Conservation (phyloP, 2,329 filamentous ascomycete genomes). For the Reticulascus tulasneorum region DNA sequence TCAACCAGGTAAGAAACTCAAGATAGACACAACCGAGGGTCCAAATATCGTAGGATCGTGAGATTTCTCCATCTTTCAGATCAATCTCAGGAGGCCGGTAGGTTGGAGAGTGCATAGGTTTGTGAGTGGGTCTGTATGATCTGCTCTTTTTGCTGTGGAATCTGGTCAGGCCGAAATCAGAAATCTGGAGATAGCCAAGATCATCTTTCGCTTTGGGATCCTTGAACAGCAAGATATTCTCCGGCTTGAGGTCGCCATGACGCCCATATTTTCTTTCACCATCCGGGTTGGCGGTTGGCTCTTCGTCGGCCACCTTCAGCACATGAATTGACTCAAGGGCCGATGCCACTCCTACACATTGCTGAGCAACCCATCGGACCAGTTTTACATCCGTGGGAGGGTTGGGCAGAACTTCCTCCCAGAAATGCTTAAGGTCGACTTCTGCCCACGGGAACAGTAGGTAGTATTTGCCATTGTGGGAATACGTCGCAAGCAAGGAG, state of each 20-base stretch:
- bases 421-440: background rate
- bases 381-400: too few relatives aligned
- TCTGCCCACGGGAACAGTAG: background rate
- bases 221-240: background rate
- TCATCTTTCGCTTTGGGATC: background rate
- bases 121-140: constrained; percentile 3
- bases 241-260: constrained; percentile 1
- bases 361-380: too few relatives aligned
- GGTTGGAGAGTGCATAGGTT: background rate
- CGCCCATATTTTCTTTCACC: constrained; percentile 1
- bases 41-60: constrained; percentile 21
- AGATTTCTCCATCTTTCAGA: background rate
- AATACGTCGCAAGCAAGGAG: background rate
- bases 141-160: constrained; percentile 6
- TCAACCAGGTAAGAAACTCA: constrained; percentile 22
- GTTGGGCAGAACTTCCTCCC: too few relatives aligned
- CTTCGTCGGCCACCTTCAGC: too few relatives aligned
- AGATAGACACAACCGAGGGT: constrained; percentile 24
- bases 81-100: constrained; percentile 11
- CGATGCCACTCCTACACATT: too few relatives aligned
- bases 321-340: too few relatives aligned
- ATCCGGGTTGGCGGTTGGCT: too few relatives aligned
- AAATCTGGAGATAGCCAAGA: background rate
- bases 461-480: background rate
- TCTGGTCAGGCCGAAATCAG: constrained; percentile 8